Conservation (phyloP, 139 green algal genomes). For the Coelastrella sp. region DNA sequence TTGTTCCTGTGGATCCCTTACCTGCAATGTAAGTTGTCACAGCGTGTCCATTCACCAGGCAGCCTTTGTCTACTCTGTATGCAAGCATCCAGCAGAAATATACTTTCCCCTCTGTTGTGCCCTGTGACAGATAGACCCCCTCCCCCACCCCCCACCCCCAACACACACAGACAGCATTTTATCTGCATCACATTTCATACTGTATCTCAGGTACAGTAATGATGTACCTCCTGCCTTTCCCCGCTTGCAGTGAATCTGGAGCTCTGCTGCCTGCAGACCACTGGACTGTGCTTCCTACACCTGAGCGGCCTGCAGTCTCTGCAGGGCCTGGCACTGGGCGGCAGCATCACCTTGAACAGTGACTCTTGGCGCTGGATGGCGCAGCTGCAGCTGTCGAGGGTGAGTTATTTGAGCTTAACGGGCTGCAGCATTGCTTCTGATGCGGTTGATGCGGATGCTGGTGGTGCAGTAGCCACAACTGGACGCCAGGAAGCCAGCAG, state of each 20-base stretch:
- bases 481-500: neutral
- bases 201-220: neutral
- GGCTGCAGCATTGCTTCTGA: neutral
- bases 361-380: neutral
- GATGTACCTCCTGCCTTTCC: neutral
- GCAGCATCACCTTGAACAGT: neutral
- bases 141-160: no score
- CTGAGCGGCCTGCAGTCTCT: neutral
- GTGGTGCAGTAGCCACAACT: neutral
- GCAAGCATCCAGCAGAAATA: no score
- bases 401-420: neutral
- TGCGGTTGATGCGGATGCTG: neutral
- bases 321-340: neutral
- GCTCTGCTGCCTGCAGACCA: conserved; percentile 19
- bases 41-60: no score
- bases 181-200: neutral
- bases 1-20: no score
- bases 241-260: conserved; percentile 2
- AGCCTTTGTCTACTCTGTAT: no score
- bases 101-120: no score
- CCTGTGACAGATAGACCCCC: no score
- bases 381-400: neutral
- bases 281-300: conserved; percentile 11
- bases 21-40: no score
- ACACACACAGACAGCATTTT: neutral